phyloP scores from a whole-genome alignment of 345 rosid species.

The Viola odorata region DNA sequence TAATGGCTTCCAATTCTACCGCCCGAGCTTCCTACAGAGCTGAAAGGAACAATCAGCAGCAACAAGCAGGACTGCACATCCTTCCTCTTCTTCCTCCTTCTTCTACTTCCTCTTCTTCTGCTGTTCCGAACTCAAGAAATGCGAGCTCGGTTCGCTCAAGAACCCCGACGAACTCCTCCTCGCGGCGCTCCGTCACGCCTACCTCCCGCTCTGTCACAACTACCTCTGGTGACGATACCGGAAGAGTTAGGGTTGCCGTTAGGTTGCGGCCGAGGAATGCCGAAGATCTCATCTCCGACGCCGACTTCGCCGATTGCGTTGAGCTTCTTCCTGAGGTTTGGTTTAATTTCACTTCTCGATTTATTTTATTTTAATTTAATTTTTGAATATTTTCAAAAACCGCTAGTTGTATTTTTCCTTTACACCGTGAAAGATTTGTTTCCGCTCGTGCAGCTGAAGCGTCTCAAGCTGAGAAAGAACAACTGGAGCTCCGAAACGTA shows the following conservation, averaged over 20 bases:
- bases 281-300: constrained; percentile 66
- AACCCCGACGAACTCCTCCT: constrained; percentile 17
- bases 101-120: constrained; percentile 19
- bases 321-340: constrained; percentile 86
- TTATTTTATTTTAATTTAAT: not conserved
- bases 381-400: not conserved
- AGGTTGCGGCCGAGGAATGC: constrained; percentile 74
- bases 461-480: constrained; percentile 77
- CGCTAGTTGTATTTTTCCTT: not conserved
- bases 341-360: not conserved
- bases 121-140: not conserved
- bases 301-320: constrained; percentile 79
- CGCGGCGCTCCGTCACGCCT: constrained; percentile 68
- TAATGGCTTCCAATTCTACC: constrained; percentile 29
- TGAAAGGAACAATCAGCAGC: constrained; percentile 27
- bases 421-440: not conserved
- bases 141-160: not conserved
- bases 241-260: constrained; percentile 84
- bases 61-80: constrained; percentile 29
- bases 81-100: not conserved
- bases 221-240: constrained; percentile 49
- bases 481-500: constrained; percentile 89
- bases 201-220: constrained; percentile 40
- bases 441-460: constrained; percentile 48
- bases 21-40: constrained; percentile 23